Evolutionary conservation across 345 rosid species (phyloP).

Genomic region (Draba incana): DNA sequence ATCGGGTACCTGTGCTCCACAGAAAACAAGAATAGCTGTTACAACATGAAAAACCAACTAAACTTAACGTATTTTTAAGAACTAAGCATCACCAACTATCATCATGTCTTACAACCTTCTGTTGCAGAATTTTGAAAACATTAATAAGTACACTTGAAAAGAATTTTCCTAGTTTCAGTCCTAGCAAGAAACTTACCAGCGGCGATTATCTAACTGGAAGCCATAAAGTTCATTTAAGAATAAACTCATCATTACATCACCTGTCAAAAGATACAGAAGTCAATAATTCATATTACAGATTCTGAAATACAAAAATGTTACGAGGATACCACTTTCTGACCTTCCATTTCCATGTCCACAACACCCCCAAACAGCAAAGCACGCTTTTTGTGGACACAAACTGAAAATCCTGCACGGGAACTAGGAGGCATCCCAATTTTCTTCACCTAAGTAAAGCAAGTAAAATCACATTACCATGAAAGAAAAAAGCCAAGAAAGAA

Average conservation of each 20-base stretch:
- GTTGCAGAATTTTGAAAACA: neutral
- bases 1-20: slow-evolving; percentile 76
- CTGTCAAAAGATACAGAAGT: slow-evolving; percentile 47
- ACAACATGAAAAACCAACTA: neutral
- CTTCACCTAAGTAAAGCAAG: slow-evolving; percentile 60
- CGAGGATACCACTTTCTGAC: slow-evolving; percentile 38
- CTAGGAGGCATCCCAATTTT: slow-evolving; percentile 97
- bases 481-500: too few species aligned
- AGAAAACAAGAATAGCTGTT: neutral
- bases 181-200: slow-evolving; percentile 61
- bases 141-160: neutral
- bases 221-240: slow-evolving; percentile 97
- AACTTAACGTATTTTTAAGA: neutral
- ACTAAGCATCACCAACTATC: neutral
- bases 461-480: slow-evolving; percentile 14
- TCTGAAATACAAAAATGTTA: slow-evolving; percentile 8
- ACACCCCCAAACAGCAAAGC: slow-evolving; percentile 96
- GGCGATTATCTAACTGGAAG: slow-evolving; percentile 90
- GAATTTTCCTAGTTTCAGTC: neutral
- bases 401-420: slow-evolving; percentile 90
- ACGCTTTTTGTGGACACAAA: slow-evolving; percentile 95
- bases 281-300: slow-evolving; percentile 2
- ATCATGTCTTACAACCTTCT: neutral
- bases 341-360: slow-evolving; percentile 95
- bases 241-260: slow-evolving; percentile 93